Evolutionary conservation across 176 grass and related monocot species (phyloP), one percentile per base, ranked within the genome.

Genomic region (Aegilops bicornis): DNA sequence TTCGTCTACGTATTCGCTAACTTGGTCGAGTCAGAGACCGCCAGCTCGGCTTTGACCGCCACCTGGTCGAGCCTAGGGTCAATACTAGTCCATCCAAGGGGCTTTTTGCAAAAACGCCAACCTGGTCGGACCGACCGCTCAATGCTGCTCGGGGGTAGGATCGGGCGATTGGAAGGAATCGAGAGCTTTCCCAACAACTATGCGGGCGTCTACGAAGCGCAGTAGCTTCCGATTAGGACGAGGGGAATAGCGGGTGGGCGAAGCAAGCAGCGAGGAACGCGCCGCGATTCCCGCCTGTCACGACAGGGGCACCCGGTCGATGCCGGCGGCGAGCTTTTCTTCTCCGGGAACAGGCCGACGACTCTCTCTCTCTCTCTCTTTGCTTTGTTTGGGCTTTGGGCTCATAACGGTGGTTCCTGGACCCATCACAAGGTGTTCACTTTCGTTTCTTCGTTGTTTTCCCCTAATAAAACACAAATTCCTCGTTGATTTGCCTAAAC

Each of bases 251-350:
- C 50, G 50, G 20, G 22, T 1, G 3, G 25, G 14, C 10, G 13
- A 14, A 35, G 6, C 27, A 22, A 15, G 35, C 1, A 54, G 36
- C 8, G 9, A 5, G 3, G 23, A 23, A 36, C 27, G 6, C 27
- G n/a, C 11, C 30, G 17, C 4, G 8, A 73, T 64, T 39, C 65
- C 40, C 40, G 79, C 76, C 76, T 79, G 81, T 39, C 2, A 19
- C n/a, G 75, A 75, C 37, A 7, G 14, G 54, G 23, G 32, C 39
- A 10, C 6, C 25, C 15, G 4, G 7, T 31, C 9, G 50, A 1
- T 12, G 43, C 47, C 79, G 79, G 23, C 43, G 56, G 17, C 69
- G 65, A 78, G 72, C 3, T 68, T n/a, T 73, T 68, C 86, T 17
- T 50, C 74, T 22, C 52, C 15, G 54, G 27, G 27, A 27, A 74